These are phyloP conservation scores for Orbilia blumenaviensis DNA, from an alignment of 2,329 filamentous ascomycete species.

Conservation along the genomic window DNA sequence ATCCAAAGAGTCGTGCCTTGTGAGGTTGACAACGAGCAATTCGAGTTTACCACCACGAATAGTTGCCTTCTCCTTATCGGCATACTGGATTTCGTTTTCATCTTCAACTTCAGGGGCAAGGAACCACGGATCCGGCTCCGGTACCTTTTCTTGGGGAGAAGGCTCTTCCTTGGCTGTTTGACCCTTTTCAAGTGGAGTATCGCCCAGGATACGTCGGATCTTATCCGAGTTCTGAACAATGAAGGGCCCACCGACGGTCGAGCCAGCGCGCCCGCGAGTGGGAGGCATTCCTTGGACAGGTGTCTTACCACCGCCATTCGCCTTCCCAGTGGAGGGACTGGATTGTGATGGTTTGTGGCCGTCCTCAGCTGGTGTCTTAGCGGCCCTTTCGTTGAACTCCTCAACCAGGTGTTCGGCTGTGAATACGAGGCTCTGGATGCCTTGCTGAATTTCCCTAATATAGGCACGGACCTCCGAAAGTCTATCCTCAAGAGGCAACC, in stretches of 20 bases:
- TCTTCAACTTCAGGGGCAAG: conserved; percentile 76
- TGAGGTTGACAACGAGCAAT: conserved; percentile 92
- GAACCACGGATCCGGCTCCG: conserved; percentile 84
- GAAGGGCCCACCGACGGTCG: conserved; percentile 38
- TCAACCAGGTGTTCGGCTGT: conserved; percentile 88
- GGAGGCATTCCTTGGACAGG: conserved; percentile 12
- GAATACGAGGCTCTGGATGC: conserved; percentile 85
- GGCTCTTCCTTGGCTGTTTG: conserved; percentile 63
- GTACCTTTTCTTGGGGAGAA: conserved; percentile 60
- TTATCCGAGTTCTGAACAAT: conserved; percentile 56
- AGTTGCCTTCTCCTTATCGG: conserved; percentile 75
- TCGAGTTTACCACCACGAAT: conserved; percentile 89
- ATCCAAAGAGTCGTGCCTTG: conserved; percentile 92
- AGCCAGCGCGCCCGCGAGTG: conserved; percentile 24
- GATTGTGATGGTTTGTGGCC: conserved; percentile 48
- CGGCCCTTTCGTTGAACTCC: conserved; percentile 53
- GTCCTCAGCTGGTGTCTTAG: conserved; percentile 54
- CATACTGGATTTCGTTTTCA: conserved; percentile 85
- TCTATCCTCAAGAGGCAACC: conserved; percentile 86
- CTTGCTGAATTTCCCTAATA: conserved; percentile 79
- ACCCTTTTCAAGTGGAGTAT: conserved; percentile 64
- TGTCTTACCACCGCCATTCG: conserved; percentile 9
- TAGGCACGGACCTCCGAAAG: conserved; percentile 75
- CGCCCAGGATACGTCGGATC: conserved; percentile 65
- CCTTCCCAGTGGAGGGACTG: conserved; percentile 26